Evolutionary conservation across 768 basidiomycete species (phyloP), one percentile per base, ranked within the genome.

Genomic region (Termitomyces sp.): DNA sequence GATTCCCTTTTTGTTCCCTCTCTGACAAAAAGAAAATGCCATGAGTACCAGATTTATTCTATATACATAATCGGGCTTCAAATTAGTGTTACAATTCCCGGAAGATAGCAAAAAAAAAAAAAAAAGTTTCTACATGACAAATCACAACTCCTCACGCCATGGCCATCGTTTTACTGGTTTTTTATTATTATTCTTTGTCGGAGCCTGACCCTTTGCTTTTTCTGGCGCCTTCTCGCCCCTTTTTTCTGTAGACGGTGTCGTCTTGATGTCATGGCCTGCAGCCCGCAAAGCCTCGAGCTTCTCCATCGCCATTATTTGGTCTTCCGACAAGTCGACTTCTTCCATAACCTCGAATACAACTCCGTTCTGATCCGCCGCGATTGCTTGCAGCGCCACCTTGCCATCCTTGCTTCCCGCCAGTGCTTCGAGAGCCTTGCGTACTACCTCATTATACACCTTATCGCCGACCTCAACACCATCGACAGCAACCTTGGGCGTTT

Each of bases 181-280:
- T 48, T 60, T 58, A 45, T 58, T 58, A 35, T 58, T 57, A 57
- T 61, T 61, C 34, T 51, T 58, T n/a, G 45, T 35, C 10, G 45
- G 26, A 19, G 45, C 38, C 34, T 57, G 52, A 14, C 50, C 56
- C 53, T 61, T 59, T 58, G 67, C 65, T 19, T 65, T 68, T 63
- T 64, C 64, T 65, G 61, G 69, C 61, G 54, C 71, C 65, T 58
- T 67, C 21, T 54, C 24, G 32, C 42, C 46, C 62, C 49, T 64
- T 56, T 55, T 66, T 58, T 22, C 44, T 21, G n/a, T 22, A 10
- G 37, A 26, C 28, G 64, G 49, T 41, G 64, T 66, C 43, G 71
- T 70, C 47, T 70, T 71, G 59, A 81, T 70, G 58, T 84, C 77
- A 60, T 72, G 75, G 3, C 83, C 80, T 19, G 78, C 81, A 24